phyloP scores from a whole-genome alignment of 2,329 filamentous ascomycete genomes.

The Alternaria dauci region DNA sequence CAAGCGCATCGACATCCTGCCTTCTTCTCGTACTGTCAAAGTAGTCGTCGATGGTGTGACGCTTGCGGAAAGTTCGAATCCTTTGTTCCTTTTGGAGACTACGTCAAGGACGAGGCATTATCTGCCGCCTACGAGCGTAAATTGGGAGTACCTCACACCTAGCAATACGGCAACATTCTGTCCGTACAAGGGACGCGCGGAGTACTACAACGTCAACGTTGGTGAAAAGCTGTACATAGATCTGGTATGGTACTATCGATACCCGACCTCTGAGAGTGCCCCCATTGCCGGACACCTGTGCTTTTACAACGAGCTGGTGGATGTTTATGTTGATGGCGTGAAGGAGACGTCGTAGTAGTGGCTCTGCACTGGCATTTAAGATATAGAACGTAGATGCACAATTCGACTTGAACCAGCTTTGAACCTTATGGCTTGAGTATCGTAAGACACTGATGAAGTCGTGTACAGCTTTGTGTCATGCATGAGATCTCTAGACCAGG shows the following conservation, averaged over 20 bases:
- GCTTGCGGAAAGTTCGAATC: constrained; percentile 55
- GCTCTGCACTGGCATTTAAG: not conserved
- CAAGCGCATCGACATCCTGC: constrained; percentile 69
- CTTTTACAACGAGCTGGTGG: constrained; percentile 75
- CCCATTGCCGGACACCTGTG: constrained; percentile 65
- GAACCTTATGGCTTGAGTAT: not conserved
- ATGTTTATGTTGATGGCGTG: constrained; percentile 67
- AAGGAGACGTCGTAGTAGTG: constrained; percentile 36
- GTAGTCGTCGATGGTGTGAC: constrained; percentile 59
- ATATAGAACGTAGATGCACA: not conserved
- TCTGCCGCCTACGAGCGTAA: constrained; percentile 62
- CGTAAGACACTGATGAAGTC: not conserved
- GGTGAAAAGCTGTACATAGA: constrained; percentile 58
- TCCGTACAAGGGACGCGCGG: constrained; percentile 73
- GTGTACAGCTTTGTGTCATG: not conserved
- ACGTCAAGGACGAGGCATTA: constrained; percentile 68
- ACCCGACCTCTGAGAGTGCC: constrained; percentile 65
- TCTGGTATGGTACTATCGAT: constrained; percentile 69
- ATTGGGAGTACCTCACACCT: constrained; percentile 55
- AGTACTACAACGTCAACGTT: constrained; percentile 67
- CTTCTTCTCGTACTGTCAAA: constrained; percentile 62
- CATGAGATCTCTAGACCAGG: not conserved
- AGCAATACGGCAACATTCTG: constrained; percentile 66
- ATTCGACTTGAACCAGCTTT: not conserved
- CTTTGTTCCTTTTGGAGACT: constrained; percentile 68